Percentiles rank a stretch among this genome's conserved stretches.
These are phyloP conservation scores for Papiliotrema nemorosa DNA, from an alignment of 1,284 basidiomycete genomes.

Conservation along the genomic window DNA sequence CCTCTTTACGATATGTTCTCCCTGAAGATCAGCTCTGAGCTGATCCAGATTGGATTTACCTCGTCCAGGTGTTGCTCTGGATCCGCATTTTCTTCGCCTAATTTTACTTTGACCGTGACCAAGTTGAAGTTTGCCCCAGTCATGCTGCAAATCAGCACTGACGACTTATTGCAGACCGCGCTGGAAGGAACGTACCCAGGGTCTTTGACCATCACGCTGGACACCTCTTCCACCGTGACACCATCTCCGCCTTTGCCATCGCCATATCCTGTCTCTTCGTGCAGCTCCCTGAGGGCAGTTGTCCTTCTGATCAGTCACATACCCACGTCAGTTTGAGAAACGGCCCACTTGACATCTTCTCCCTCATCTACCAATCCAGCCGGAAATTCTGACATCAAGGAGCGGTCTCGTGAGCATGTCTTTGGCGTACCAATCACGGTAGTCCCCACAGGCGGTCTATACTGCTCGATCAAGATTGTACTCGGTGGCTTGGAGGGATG, in stretches of 20 bases:
- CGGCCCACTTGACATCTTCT: conserved; percentile 65
- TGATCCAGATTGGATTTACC: conserved; percentile 36
- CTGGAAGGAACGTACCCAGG: conserved; percentile 57
- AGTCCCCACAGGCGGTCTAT: conserved; percentile 72
- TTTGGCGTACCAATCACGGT: conserved; percentile 62
- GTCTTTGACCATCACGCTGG: conserved; percentile 63
- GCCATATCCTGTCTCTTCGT: conserved; percentile 83
- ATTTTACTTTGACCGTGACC: conserved; percentile 50
- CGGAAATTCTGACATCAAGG: conserved; percentile 62
- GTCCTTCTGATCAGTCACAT: conserved; percentile 22
- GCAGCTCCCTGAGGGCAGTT: conserved; percentile 75
- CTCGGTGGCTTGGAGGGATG: conserved; percentile 58
- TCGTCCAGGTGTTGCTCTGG: conserved; percentile 47
- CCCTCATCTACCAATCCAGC: conserved; percentile 80
- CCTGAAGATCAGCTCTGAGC: conserved; percentile 53
- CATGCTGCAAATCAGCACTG: conserved; percentile 37
- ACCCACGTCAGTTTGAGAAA: neutral
- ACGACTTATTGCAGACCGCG: too few relatives aligned
- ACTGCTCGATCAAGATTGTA: conserved; percentile 84
- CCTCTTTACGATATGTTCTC: conserved; percentile 73
- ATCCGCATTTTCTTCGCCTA: conserved; percentile 45
- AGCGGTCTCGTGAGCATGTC: conserved; percentile 7
- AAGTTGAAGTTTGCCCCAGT: conserved; percentile 52
- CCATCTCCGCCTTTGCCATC: conserved; percentile 51
- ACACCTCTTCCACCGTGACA: conserved; percentile 58